These are phyloP conservation scores for Gynostemma pentaphyllum DNA, from an alignment of 306 rosid genomes.

Conservation along the genomic window DNA sequence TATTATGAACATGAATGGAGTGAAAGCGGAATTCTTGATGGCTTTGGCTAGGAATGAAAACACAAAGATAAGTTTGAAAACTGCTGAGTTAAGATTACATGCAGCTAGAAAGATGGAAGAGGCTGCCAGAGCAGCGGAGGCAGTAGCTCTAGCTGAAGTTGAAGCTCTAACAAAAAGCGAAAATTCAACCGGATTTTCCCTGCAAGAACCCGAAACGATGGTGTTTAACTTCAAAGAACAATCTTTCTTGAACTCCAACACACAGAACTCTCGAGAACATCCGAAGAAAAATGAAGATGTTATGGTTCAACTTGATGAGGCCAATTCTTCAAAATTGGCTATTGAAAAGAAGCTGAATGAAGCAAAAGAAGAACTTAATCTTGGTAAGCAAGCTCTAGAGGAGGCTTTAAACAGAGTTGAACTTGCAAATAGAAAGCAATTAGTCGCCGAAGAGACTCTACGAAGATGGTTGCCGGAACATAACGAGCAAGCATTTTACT, in stretches of 20 bases:
- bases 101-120: conserved; percentile 98
- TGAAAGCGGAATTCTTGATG: not conserved
- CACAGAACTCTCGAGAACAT: conserved; percentile 29
- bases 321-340: conserved; percentile 34
- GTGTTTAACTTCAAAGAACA: conserved; percentile 25
- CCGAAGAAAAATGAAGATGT: conserved; percentile 40
- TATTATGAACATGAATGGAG: not conserved
- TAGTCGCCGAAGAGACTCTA: conserved; percentile 60
- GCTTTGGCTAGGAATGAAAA: conserved; percentile 10
- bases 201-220: conserved; percentile 46
- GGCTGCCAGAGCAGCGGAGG: conserved; percentile 94
- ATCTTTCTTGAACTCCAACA: conserved; percentile 23
- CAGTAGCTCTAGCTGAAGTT: conserved; percentile 83
- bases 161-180: conserved; percentile 41
- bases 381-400: conserved; percentile 50
- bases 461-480: conserved; percentile 54
- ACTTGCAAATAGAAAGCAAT: conserved; percentile 62
- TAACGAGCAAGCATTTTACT: conserved; percentile 25
- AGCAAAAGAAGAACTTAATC: conserved; percentile 65
- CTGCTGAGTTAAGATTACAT: conserved; percentile 81
- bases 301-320: conserved; percentile 41
- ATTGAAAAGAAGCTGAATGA: conserved; percentile 60
- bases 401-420: conserved; percentile 79
- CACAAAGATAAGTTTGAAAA: conserved; percentile 21
- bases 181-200: conserved; percentile 24